Base-by-base conservation (phyloP, 1,284 basidiomycete genomes). In the Cryptococcus sp. region DNA sequence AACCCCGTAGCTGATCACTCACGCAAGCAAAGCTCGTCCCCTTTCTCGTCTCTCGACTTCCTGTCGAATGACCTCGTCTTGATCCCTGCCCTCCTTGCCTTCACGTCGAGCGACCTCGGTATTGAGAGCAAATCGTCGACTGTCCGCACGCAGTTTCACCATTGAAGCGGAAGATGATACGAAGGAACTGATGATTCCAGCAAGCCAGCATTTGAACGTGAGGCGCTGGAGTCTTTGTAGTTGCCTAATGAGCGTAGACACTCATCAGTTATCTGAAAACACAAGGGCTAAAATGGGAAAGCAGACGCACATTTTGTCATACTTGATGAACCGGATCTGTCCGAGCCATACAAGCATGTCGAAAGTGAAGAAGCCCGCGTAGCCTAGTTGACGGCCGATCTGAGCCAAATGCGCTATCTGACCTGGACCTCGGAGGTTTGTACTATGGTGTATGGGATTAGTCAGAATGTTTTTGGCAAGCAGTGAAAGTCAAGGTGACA, bases 181-280 rank as follows among this genome's bases (percentile, higher is more conserved):
- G 46, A 93, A 82, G 69, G 88, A 91, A 69, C 91, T 85, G 34
- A 87, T 62, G 64, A 97, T 92, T 3, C 94, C 96, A 11, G 87
- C 82, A 45, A 97, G 81, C 95, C 95, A 99, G 79, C 93, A 89
- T 53, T 89, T 85, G 74, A 89, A 89, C 5, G 93, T 87, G 39
- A 85, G 82, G 75, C 86, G 89, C 62, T 84, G 80, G 53, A 93
- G 81, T 65, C 81, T 84, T 58, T 86, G 82, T 16, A 85, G 82
- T 34, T 86, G 46, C 1, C 57, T 58, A 23, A 20, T 19, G 8
- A 8, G 11, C 19, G 39, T 20, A 26, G 6, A 20, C 23, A 16
- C 38, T 39, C 15, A 17, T 17, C 6, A 29, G n/a, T 22, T 3
- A 44, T 88, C 52, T 86, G 85, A 39, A 87, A 83, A 50, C 39